A percentile compares a stretch with the other conserved stretches of the same genome.
Conservation (phyloP, 1,284 basidiomycete genomes). For the Bjerkandera adusta region DNA sequence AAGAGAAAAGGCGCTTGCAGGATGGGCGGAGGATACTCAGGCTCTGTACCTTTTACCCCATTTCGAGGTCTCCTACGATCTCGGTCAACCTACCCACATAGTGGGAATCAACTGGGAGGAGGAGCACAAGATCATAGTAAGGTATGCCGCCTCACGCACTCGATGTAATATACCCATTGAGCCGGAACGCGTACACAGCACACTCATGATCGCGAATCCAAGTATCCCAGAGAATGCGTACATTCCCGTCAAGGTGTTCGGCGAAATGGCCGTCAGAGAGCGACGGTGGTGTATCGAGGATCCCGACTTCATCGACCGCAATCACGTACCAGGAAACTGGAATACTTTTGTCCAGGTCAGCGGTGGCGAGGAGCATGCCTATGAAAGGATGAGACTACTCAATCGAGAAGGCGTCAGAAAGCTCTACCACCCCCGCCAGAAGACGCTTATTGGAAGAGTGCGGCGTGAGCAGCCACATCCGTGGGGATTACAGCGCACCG, state of each 20-base stretch:
- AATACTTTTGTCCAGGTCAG: too few relatives aligned
- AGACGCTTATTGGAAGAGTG: too few relatives aligned
- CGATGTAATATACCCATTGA: too few relatives aligned
- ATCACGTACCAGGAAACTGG: too few relatives aligned
- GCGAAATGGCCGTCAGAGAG: too few relatives aligned
- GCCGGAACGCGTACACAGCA: background rate
- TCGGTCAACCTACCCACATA: background rate
- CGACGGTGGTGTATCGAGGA: too few relatives aligned
- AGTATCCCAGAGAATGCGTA: background rate
- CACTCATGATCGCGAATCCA: background rate
- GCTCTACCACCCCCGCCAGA: too few relatives aligned
- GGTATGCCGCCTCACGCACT: background rate
- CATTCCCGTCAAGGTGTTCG: background rate
- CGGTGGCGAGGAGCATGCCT: too few relatives aligned
- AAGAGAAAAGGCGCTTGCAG: background rate
- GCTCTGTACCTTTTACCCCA: slow-evolving; percentile 9
- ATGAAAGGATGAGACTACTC: background rate
- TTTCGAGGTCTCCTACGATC: slow-evolving; percentile 9
- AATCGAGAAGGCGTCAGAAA: slow-evolving; percentile 3
- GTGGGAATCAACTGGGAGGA: background rate
- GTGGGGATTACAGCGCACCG: too few relatives aligned
- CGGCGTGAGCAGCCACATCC: too few relatives aligned
- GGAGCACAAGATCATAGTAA: slow-evolving; percentile 4
- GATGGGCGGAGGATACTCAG: background rate
- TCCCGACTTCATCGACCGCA: too few relatives aligned